A percentile compares a stretch with the other conserved stretches of the same genome.
Evolutionary conservation across 257 asterid genomes (phyloP).

Genomic region (Solanum ossicruentum): DNA sequence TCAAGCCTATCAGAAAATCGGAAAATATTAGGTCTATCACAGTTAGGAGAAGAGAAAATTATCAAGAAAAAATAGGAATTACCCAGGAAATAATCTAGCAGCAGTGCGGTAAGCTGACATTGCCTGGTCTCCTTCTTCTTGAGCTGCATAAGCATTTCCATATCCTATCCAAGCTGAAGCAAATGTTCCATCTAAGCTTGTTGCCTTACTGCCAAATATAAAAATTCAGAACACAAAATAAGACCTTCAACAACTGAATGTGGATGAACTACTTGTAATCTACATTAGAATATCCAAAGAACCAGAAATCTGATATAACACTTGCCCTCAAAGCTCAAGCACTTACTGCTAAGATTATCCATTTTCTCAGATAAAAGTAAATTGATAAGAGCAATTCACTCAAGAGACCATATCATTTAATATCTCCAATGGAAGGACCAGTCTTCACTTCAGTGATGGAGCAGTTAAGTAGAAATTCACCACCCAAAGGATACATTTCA

Average conservation of each 20-base stretch:
- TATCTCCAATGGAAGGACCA: conserved; percentile 1
- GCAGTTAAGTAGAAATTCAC: not conserved
- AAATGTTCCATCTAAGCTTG: conserved; percentile 89
- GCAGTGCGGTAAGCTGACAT: conserved; percentile 99
- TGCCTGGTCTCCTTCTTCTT: conserved; percentile 98
- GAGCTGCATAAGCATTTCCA: conserved; percentile 94
- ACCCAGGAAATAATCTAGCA: conserved; percentile 99
- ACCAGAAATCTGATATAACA: not conserved
- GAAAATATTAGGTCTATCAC: not conserved
- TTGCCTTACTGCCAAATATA: conserved; percentile 68
- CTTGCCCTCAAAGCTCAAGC: not conserved
- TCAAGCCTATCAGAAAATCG: not conserved
- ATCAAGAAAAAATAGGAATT: not conserved
- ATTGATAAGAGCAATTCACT: not conserved
- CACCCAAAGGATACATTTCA: not conserved
- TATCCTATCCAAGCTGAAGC: conserved; percentile 97
- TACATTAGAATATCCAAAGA: not conserved
- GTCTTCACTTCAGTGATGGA: not conserved
- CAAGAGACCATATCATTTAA: not conserved
- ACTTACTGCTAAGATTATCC: not conserved
- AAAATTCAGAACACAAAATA: not conserved
- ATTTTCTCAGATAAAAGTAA: not conserved
- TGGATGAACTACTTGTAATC: not conserved
- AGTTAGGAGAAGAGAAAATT: not conserved
- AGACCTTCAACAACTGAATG: not conserved